Evolutionary conservation across 108 stramenopile species (phyloP).

Genomic region (Cyclotella kingstonii): DNA sequence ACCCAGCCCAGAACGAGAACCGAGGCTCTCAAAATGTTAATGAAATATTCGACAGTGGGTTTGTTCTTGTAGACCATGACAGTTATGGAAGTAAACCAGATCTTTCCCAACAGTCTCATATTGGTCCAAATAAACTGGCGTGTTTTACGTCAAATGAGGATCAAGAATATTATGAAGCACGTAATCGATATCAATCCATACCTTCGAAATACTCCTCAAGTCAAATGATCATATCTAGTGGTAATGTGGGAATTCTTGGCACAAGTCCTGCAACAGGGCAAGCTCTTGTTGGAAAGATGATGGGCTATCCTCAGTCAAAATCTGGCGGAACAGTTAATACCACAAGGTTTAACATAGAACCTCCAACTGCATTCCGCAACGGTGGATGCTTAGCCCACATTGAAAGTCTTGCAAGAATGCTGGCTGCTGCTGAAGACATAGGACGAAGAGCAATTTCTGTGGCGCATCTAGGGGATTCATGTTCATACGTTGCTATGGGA

Average conservation of each 20-base stretch:
- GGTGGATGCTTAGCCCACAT: conserved; percentile 63
- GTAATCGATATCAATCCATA: conserved; percentile 5
- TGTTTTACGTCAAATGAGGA: background rate
- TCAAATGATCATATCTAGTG: conserved; percentile 44
- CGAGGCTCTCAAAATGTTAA: no score
- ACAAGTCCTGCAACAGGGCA: conserved; percentile 90
- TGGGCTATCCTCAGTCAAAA: conserved; percentile 43
- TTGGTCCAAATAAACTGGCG: conserved; percentile 7
- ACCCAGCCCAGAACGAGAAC: no score
- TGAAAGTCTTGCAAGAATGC: conserved; percentile 61
- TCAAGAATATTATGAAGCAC: background rate
- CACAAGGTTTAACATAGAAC: conserved; percentile 29
- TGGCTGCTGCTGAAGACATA: conserved; percentile 84
- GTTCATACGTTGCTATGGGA: conserved; percentile 83
- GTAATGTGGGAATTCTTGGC: conserved; percentile 70
- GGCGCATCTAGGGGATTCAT: conserved; percentile 81
- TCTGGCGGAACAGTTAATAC: conserved; percentile 12
- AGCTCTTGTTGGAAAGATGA: conserved; percentile 67
- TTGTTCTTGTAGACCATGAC: conserved; percentile 82
- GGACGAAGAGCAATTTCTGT: conserved; percentile 84
- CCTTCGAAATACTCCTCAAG: conserved; percentile 26
- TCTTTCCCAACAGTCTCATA: conserved; percentile 26
- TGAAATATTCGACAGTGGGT: conserved; percentile 55
- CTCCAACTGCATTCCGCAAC: conserved; percentile 24
- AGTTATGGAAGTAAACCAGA: conserved; percentile 27